A percentile compares a stretch with the other conserved stretches of the same genome.
phyloP scores from a whole-genome alignment of 2,329 filamentous ascomycete species.

The Colletotrichum tropicale region DNA sequence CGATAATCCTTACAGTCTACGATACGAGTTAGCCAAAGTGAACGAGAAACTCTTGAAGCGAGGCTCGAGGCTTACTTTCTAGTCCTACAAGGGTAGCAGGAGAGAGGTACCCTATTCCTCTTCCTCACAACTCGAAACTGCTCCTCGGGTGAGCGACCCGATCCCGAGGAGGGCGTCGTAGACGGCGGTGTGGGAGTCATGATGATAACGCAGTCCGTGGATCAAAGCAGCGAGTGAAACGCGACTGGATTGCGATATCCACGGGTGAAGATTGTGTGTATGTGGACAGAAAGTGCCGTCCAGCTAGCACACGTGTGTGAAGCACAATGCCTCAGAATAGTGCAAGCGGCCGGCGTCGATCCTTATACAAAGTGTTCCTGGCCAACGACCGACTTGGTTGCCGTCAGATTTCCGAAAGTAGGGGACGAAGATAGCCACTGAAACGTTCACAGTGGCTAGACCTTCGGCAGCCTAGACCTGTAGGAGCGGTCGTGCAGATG shows the following conservation, averaged over 20 bases:
- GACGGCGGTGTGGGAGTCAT: conserved; percentile 83
- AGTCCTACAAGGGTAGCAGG: conserved; percentile 88
- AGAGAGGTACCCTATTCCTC: conserved; percentile 89
- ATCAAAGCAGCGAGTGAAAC: background rate
- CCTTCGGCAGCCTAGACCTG: background rate
- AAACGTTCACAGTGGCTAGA: background rate
- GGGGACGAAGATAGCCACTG: background rate
- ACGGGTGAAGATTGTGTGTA: background rate
- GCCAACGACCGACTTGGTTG: background rate
- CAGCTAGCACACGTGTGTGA: background rate
- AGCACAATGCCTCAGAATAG: background rate
- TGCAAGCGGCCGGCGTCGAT: background rate
- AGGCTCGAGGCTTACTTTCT: conserved; percentile 72
- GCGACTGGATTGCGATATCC: background rate
- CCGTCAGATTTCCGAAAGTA: background rate
- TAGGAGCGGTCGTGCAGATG: background rate
- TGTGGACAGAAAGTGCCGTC: background rate
- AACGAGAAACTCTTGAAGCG: conserved; percentile 6
- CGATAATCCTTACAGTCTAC: conserved; percentile 38
- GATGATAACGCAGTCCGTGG: conserved; percentile 23
- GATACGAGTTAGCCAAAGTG: conserved; percentile 23
- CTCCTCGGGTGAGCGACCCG: conserved; percentile 77
- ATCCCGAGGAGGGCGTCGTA: conserved; percentile 76
- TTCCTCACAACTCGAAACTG: conserved; percentile 90
- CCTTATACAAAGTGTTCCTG: background rate